Evolutionary conservation across 129 eudicot species (phyloP).

Genomic region (sunflower (Helianthus annuus)): DNA sequence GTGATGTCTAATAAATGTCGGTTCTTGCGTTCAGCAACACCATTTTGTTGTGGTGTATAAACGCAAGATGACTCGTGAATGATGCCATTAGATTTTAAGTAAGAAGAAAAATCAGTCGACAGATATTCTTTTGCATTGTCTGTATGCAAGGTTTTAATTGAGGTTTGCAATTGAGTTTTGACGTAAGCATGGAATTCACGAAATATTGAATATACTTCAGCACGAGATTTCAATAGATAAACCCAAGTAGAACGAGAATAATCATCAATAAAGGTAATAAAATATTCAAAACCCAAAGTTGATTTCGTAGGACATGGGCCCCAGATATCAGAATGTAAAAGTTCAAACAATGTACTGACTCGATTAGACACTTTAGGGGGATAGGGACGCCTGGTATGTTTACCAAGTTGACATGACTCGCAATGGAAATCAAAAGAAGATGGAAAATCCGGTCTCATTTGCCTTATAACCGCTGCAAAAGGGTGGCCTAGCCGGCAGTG

Average conservation of each 20-base stretch:
- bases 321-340: background rate
- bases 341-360: background rate
- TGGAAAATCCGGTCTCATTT: no score
- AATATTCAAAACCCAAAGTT: background rate
- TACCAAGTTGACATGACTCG: no score
- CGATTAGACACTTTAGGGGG: background rate
- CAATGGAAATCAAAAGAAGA: no score
- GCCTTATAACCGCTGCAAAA: no score
- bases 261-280: background rate
- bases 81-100: background rate
- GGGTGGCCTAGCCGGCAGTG: no score
- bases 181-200: background rate
- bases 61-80: background rate
- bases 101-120: background rate
- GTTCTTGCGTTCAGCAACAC: background rate
- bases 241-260: background rate
- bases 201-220: background rate
- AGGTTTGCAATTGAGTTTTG: background rate
- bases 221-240: background rate
- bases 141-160: background rate
- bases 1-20: background rate
- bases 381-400: background rate
- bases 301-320: background rate
- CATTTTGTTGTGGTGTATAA: background rate
- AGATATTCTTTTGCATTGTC: conserved; percentile 1